A percentile compares a stretch with the other conserved stretches of the same genome.
These are phyloP conservation scores for Coniochaeta sp. DNA, from an alignment of 2,329 filamentous ascomycete genomes.

Conservation along the genomic window DNA sequence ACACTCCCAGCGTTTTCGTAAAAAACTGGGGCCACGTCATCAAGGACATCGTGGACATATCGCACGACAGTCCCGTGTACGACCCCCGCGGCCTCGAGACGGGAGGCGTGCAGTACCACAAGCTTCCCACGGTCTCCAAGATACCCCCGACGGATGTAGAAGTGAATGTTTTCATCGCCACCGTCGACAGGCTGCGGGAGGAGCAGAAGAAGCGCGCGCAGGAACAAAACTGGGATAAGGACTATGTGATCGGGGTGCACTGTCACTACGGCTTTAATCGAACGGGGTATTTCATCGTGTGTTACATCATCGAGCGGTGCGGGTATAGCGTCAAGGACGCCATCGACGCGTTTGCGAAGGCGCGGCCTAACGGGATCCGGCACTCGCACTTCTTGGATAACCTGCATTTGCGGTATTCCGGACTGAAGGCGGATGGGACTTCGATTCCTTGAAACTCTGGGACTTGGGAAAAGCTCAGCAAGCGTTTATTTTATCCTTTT, in stretches of 20 bases:
- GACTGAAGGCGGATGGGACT: conserved; percentile 16
- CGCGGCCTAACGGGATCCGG: conserved; percentile 74
- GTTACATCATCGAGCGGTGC: conserved; percentile 79
- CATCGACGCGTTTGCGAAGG: conserved; percentile 67
- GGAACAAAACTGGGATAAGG: conserved; percentile 32
- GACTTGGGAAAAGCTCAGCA: not conserved
- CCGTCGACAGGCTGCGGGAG: conserved; percentile 53
- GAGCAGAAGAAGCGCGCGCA: conserved; percentile 41
- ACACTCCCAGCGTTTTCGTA: conserved; percentile 70
- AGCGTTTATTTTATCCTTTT: not conserved
- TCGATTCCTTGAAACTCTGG: not conserved
- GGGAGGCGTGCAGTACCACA: conserved; percentile 66
- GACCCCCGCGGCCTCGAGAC: conserved; percentile 64
- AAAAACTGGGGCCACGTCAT: conserved; percentile 59
- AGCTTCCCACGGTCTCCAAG: conserved; percentile 89
- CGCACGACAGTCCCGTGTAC: conserved; percentile 85
- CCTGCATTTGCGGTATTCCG: conserved; percentile 69
- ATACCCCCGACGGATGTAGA: conserved; percentile 62
- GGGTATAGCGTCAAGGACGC: conserved; percentile 68
- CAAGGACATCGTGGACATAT: conserved; percentile 81
- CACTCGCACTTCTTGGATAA: conserved; percentile 86
- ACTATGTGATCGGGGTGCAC: conserved; percentile 70
- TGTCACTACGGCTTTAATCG: conserved; percentile 96
- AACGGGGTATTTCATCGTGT: conserved; percentile 85
- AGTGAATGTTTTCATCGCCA: conserved; percentile 44